Conservation (phyloP, 257 asterid genomes). For the Fraxinus quadrangulata region DNA sequence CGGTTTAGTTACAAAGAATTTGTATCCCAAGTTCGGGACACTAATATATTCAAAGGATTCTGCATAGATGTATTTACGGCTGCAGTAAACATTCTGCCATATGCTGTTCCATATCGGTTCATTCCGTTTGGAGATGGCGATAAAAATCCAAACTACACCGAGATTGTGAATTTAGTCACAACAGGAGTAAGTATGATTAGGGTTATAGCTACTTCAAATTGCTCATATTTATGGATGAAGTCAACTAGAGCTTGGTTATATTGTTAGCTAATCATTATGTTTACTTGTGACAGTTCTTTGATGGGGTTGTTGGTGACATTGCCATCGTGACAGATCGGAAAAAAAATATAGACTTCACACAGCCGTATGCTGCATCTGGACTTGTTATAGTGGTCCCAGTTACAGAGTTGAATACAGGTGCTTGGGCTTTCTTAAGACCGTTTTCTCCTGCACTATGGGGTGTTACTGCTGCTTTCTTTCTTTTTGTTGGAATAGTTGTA, state of each 20-base stretch:
- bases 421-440: slow-evolving; percentile 69
- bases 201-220: background rate
- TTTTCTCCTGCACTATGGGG: slow-evolving; percentile 60
- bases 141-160: slow-evolving; percentile 67
- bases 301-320: slow-evolving; percentile 73
- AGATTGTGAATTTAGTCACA: slow-evolving; percentile 58
- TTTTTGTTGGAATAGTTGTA: slow-evolving; percentile 56
- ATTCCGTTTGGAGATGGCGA: slow-evolving; percentile 73
- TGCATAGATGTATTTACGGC: slow-evolving; percentile 87
- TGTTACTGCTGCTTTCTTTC: slow-evolving; percentile 49
- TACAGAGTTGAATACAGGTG: slow-evolving; percentile 47
- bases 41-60: slow-evolving; percentile 70
- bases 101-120: slow-evolving; percentile 83
- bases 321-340: slow-evolving; percentile 61
- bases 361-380: slow-evolving; percentile 65
- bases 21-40: slow-evolving; percentile 68
- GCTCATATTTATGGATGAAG: background rate
- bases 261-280: slow-evolving; percentile 19
- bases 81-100: slow-evolving; percentile 79
- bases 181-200: slow-evolving; percentile 66
- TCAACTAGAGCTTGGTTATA: background rate
- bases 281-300: slow-evolving; percentile 47
- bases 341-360: slow-evolving; percentile 60
- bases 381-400: slow-evolving; percentile 61
- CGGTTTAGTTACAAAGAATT: slow-evolving; percentile 73